A percentile compares a stretch with the other conserved stretches of the same genome.
These are phyloP conservation scores for Eucalyptus decipiens DNA, from an alignment of 345 rosid species.

Conservation along the genomic window DNA sequence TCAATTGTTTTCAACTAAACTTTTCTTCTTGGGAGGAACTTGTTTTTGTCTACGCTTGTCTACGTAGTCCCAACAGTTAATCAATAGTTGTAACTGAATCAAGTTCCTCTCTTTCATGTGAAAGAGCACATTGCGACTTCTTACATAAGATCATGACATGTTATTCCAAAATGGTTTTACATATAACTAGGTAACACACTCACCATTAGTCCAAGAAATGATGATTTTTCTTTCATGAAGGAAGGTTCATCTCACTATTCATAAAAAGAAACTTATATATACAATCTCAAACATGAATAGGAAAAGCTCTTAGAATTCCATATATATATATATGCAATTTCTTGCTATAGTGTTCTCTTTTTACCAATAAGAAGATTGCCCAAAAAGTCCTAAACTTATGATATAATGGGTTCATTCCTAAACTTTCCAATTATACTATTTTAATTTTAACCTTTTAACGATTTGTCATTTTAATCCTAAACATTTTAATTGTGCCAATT, in stretches of 20 bases:
- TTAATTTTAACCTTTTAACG: accelerated
- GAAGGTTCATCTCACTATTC: background rate
- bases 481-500: no score
- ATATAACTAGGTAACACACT: background rate
- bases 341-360: background rate
- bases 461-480: no score
- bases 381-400: background rate
- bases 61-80: background rate
- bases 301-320: background rate
- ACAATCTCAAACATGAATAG: background rate
- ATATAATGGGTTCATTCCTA: background rate
- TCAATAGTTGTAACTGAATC: background rate
- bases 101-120: background rate
- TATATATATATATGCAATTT: no score
- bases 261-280: no score
- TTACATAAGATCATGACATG: background rate
- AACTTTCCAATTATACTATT: no score
- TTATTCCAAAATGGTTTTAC: background rate
- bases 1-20: background rate
- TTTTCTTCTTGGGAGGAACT: background rate
- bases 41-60: no score
- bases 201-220: background rate
- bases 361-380: background rate
- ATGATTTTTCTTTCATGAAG: background rate
- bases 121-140: background rate